Evolutionary conservation across 2,329 filamentous ascomycete species (phyloP).

Genomic region (Fusarium phyllophilum): DNA sequence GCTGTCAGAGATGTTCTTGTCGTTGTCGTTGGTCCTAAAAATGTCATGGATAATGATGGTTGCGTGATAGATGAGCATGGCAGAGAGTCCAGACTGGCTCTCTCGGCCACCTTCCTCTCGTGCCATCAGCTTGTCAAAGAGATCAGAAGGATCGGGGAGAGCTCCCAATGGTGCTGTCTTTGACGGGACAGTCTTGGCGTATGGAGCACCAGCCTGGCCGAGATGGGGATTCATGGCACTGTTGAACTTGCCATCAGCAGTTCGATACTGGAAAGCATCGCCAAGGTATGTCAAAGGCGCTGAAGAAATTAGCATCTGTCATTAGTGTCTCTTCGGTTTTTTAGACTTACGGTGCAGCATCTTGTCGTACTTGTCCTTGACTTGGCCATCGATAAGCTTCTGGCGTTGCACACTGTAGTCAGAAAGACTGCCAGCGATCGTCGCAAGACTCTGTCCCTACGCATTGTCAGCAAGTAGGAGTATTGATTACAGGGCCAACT

Average conservation of each 20-base stretch:
- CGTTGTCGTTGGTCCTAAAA: conserved; percentile 51
- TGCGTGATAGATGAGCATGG: conserved; percentile 59
- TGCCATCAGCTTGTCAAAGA: conserved; percentile 48
- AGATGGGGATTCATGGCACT: conserved; percentile 43
- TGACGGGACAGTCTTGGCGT: conserved; percentile 45
- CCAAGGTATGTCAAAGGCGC: conserved; percentile 38
- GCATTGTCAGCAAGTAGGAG: neutral
- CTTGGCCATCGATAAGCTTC: conserved; percentile 16
- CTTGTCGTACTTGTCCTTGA: conserved; percentile 34
- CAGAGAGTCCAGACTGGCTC: conserved; percentile 57
- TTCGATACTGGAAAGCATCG: conserved; percentile 39
- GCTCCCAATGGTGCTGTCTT: conserved; percentile 38
- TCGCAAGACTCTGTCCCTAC: conserved; percentile 3
- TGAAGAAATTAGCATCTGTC: neutral
- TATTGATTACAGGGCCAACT: too few relatives aligned
- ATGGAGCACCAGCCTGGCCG: conserved; percentile 45
- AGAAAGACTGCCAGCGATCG: neutral
- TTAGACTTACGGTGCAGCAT: conserved; percentile 32
- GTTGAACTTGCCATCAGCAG: conserved; percentile 46
- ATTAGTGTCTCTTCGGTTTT: accelerated
- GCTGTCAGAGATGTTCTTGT: conserved; percentile 46
- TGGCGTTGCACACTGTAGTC: conserved; percentile 1
- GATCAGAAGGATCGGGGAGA: conserved; percentile 44
- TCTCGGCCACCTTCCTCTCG: conserved; percentile 36
- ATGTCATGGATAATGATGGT: conserved; percentile 64